These are phyloP conservation scores for Phytophthora europaea DNA, from an alignment of 352 stramenopile species.

Conservation along the genomic window DNA sequence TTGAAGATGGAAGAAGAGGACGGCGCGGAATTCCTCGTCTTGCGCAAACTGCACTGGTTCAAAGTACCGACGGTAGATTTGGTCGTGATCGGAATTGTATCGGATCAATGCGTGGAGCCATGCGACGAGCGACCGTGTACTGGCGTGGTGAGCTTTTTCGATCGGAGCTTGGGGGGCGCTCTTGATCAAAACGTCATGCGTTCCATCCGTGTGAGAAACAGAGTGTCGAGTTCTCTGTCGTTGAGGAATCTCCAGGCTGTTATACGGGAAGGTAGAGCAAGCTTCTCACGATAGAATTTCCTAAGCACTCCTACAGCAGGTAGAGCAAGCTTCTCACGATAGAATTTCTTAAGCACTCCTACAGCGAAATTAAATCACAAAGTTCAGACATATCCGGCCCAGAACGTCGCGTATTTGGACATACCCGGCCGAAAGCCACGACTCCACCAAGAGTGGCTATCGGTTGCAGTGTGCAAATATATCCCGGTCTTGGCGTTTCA, in stretches of 20 bases:
- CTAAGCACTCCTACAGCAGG: not conserved
- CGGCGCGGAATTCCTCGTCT: conserved; percentile 15
- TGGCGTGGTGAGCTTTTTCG: conserved; percentile 20
- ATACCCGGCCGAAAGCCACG: not conserved
- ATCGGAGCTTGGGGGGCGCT: conserved; percentile 13
- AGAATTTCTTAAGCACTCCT: not conserved
- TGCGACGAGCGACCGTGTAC: conserved; percentile 22
- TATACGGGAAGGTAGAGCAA: not conserved
- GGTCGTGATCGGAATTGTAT: conserved; percentile 22
- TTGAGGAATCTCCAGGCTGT: not conserved
- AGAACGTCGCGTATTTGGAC: not conserved
- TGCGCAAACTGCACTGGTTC: conserved; percentile 28
- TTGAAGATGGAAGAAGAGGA: conserved; percentile 28
- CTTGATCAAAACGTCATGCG: not conserved
- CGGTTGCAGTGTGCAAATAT: not conserved
- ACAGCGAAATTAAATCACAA: no score
- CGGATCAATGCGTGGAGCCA: conserved; percentile 12
- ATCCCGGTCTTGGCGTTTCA: not conserved
- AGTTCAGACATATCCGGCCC: no score
- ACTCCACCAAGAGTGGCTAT: not conserved
- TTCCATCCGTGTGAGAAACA: not conserved
- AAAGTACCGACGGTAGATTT: conserved; percentile 8
- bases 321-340: not conserved
- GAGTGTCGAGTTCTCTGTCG: not conserved
- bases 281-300: not conserved